Base-by-base conservation (phyloP, 805 yeast genomes). In the Candida schatavii region DNA sequence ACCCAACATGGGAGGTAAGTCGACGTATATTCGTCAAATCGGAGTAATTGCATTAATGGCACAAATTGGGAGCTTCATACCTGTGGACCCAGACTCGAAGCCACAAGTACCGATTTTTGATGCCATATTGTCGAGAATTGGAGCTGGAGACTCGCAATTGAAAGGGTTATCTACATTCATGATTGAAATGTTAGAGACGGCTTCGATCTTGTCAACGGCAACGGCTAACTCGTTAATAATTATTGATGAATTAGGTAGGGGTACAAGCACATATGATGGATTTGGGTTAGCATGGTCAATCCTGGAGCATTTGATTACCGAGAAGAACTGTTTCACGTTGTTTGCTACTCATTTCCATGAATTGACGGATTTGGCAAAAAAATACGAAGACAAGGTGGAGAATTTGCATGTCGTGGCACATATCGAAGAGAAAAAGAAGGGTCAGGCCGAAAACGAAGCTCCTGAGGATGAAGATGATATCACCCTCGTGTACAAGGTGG, bases 261-360 rank as follows among this genome's bases (percentile, higher is more conserved):
- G 96, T 9, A 89, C 97, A 0, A 61, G 68, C 4, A 58, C 99
- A 0, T 91, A 90, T 62, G 99, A 93, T 63, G 99, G 99, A 0
- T 93, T 93, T 69, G 99, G 99, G 0, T 73, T 93, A 31, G 99
- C 99, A 0, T 93, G 97, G 95, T 85, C 97, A 0, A 93, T 93
- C 42, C 85, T 91, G 49, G 96, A 90, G 56, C 82, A 83, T 62
- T 80, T 91, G 45, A 83, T 93, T 2, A 72, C 72, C 15, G 71
- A 83, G 39, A 75, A 86, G 39, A 72, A 76, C 39, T 83, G 97
- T 48, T 88, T 89, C 62, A 81, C 95, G 0, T 57, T 93, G 43
- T 93, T 93, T 72, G 98, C 99, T 0, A 93, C 99, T 0, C 99
- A 93, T 70, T 93, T 93, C 74, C 98, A 93, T 62, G 99, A 93